phyloP scores from a whole-genome alignment of 306 rosid species.

The Acacia crassicarpa region DNA sequence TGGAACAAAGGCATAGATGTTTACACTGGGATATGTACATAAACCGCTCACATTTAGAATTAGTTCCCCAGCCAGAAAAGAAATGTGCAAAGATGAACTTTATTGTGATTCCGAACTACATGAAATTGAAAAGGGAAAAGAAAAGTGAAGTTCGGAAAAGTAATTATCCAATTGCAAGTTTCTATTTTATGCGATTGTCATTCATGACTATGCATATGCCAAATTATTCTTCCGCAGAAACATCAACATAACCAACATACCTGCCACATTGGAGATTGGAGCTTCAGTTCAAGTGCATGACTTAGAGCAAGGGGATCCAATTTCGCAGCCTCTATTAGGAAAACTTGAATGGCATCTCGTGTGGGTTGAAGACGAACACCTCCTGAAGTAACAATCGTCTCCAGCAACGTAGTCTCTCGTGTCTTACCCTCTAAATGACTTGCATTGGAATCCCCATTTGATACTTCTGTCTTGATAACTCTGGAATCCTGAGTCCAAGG shows the following conservation, averaged over 20 bases:
- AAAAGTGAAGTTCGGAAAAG: not conserved
- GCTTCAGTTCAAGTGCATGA: constrained; percentile 75
- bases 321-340: constrained; percentile 80
- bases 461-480: constrained; percentile 46
- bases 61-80: not conserved
- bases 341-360: constrained; percentile 89
- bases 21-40: not conserved
- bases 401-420: constrained; percentile 87
- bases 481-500: constrained; percentile 80
- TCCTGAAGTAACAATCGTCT: constrained; percentile 89
- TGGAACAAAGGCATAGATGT: not conserved
- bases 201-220: not conserved
- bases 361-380: constrained; percentile 97
- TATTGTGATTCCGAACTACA: not conserved
- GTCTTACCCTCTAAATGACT: constrained; percentile 64
- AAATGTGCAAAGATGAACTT: not conserved
- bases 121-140: not conserved
- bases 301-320: constrained; percentile 78
- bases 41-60: not conserved
- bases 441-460: constrained; percentile 66
- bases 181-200: constrained; percentile 7
- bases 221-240: not conserved
- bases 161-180: not conserved
- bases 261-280: constrained; percentile 97
- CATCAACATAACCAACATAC: constrained; percentile 49